These are phyloP conservation scores for Cladorrhinum sp. DNA, from an alignment of 2,329 filamentous ascomycete species.

Conservation along the genomic window DNA sequence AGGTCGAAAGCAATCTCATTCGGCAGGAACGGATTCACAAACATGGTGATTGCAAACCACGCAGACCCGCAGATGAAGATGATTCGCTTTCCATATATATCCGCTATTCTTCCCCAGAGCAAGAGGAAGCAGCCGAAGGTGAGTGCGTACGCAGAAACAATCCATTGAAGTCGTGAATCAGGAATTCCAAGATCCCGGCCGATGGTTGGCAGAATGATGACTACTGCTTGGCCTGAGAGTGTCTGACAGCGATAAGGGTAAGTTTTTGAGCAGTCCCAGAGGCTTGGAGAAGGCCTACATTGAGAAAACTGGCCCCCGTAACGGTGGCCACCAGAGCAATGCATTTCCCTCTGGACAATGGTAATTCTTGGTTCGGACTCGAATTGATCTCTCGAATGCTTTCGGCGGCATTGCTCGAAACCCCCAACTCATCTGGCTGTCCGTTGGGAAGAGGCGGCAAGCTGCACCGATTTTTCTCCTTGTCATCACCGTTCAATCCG, in stretches of 20 bases:
- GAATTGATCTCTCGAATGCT: conserved; percentile 2
- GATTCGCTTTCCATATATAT: conserved; percentile 62
- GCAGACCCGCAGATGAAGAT: conserved; percentile 64
- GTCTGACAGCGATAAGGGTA: background rate
- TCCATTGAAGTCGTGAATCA: conserved; percentile 60
- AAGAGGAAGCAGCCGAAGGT: conserved; percentile 66
- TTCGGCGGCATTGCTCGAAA: conserved; percentile 12
- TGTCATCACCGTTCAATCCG: background rate
- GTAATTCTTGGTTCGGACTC: conserved; percentile 14
- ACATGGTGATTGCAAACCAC: conserved; percentile 58
- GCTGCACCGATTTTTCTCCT: background rate
- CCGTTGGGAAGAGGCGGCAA: background rate
- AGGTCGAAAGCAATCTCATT: conserved; percentile 67
- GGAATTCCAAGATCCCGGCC: conserved; percentile 55
- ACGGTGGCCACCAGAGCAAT: conserved; percentile 54
- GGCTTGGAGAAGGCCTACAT: conserved; percentile 37
- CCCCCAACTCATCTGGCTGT: conserved; percentile 19
- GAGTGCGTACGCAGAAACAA: conserved; percentile 63
- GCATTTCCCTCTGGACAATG: conserved; percentile 47
- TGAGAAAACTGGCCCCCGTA: conserved; percentile 55
- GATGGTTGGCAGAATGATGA: conserved; percentile 63
- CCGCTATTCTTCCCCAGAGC: conserved; percentile 64
- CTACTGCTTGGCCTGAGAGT: conserved; percentile 51
- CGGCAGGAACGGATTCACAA: conserved; percentile 60
- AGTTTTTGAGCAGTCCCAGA: conserved; percentile 16